Evolutionary conservation across 2,329 filamentous ascomycete genomes (phyloP).

Genomic region (Diaporthe helianthi): DNA sequence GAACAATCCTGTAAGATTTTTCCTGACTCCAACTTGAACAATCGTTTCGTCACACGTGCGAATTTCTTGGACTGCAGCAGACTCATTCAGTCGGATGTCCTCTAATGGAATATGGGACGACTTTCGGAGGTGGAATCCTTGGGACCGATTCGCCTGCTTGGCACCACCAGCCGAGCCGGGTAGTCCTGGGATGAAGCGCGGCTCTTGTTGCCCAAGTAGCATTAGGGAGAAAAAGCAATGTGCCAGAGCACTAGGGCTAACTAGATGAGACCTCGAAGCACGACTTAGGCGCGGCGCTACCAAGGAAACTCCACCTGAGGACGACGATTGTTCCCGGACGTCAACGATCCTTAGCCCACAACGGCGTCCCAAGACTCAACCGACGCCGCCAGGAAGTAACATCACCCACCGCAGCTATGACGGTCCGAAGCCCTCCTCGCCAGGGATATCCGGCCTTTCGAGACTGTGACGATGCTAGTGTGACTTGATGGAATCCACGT

Average conservation of each 20-base stretch:
- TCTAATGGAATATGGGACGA: neutral
- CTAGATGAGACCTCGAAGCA: constrained; percentile 17
- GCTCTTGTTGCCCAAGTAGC: constrained; percentile 26
- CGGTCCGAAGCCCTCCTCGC: constrained; percentile 1
- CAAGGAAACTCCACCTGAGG: constrained; percentile 11
- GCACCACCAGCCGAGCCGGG: constrained; percentile 6
- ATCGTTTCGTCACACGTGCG: neutral
- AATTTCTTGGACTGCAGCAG: constrained; percentile 2
- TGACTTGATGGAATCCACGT: constrained; percentile 1
- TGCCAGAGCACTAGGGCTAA: constrained; percentile 12
- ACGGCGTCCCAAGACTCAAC: constrained; percentile 1
- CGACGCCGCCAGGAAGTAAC: constrained; percentile 8
- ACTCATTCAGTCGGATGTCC: constrained; percentile 9
- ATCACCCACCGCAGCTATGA: constrained; percentile 8
- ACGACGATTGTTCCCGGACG: constrained; percentile 15
- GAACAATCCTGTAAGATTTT: neutral
- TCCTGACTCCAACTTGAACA: neutral
- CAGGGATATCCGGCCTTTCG: constrained; percentile 21
- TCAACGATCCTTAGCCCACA: constrained; percentile 11
- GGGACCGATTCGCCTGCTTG: constrained; percentile 22
- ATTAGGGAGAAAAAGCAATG: constrained; percentile 24
- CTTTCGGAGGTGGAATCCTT: constrained; percentile 1
- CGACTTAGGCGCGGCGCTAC: constrained; percentile 22
- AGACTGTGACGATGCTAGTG: constrained; percentile 20
- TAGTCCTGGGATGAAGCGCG: constrained; percentile 20